Evolutionary conservation across 1,284 basidiomycete species (phyloP).

Genomic region (Phenoliferia sp.): DNA sequence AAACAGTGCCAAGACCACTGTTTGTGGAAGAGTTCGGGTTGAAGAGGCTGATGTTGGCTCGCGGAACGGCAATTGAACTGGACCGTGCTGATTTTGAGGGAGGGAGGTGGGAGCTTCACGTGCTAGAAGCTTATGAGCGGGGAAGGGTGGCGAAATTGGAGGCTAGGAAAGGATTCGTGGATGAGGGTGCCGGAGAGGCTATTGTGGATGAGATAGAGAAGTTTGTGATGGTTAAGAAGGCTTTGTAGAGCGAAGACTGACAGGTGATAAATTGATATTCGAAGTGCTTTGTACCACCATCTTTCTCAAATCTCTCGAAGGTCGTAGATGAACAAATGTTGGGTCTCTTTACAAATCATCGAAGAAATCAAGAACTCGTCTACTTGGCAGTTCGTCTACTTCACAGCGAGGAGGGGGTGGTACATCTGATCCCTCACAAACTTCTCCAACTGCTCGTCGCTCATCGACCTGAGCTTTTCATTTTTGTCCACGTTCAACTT

Average conservation of each 20-base stretch:
- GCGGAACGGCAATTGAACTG: slow-evolving; percentile 24
- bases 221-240: slow-evolving; percentile 12
- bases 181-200: slow-evolving; percentile 18
- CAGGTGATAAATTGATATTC: slow-evolving; percentile 43
- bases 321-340: neutral
- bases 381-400: neutral
- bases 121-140: slow-evolving; percentile 23
- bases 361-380: neutral
- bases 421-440: slow-evolving; percentile 36
- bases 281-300: neutral
- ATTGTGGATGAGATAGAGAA: slow-evolving; percentile 26
- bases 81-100: slow-evolving; percentile 28
- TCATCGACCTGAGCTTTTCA: slow-evolving; percentile 51
- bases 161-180: slow-evolving; percentile 17
- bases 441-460: slow-evolving; percentile 52
- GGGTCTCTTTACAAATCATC: neutral
- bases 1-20: slow-evolving; percentile 61
- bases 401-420: neutral
- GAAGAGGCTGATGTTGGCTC: slow-evolving; percentile 53
- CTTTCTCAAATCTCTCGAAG: neutral
- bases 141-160: slow-evolving; percentile 17
- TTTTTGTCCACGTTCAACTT: slow-evolving; percentile 37
- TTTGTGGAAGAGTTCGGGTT: slow-evolving; percentile 75
- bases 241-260: neutral
- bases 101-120: slow-evolving; percentile 25